phyloP scores from a whole-genome alignment of 208 protist genomes.

The Acanthamoeba castellanii region DNA sequence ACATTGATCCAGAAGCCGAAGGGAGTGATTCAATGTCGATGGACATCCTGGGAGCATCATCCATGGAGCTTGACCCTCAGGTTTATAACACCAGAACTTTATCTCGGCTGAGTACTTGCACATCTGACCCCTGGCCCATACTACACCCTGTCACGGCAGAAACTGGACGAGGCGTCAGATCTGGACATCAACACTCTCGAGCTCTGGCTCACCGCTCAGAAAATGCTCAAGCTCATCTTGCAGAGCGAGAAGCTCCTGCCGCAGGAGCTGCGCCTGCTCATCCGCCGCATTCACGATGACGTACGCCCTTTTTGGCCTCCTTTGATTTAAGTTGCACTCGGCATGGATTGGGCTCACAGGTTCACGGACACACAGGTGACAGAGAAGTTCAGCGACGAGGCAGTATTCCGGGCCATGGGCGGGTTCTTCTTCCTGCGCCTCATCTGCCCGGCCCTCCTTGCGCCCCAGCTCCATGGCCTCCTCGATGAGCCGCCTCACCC shows the following conservation, averaged over 20 bases:
- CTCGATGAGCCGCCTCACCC: slow-evolving; percentile 25
- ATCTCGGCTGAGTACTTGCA: neutral
- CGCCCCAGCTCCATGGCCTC: slow-evolving; percentile 25
- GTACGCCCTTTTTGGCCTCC: neutral
- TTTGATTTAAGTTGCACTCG: no score
- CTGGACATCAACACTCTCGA: slow-evolving; percentile 67
- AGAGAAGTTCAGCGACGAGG: slow-evolving; percentile 44
- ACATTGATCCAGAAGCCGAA: neutral
- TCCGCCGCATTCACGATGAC: slow-evolving; percentile 51
- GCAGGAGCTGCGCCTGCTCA: slow-evolving; percentile 2
- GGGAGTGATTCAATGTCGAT: neutral
- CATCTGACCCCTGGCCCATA: neutral
- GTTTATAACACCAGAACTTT: neutral
- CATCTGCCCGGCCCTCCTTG: slow-evolving; percentile 57
- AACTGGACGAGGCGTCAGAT: slow-evolving; percentile 41
- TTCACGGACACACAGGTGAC: neutral
- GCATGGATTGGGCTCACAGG: no score
- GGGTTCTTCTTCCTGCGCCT: slow-evolving; percentile 70
- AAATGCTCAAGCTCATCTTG: slow-evolving; percentile 63
- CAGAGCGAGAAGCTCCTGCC: neutral
- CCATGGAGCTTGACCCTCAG: slow-evolving; percentile 60
- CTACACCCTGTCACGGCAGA: neutral
- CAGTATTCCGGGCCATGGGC: slow-evolving; percentile 48
- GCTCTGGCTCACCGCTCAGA: slow-evolving; percentile 54
- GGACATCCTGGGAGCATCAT: neutral